Percentiles rank a stretch among this genome's conserved stretches.
These are phyloP conservation scores for Massarina eburnea DNA, from an alignment of 2,329 filamentous ascomycete species.

Conservation along the genomic window DNA sequence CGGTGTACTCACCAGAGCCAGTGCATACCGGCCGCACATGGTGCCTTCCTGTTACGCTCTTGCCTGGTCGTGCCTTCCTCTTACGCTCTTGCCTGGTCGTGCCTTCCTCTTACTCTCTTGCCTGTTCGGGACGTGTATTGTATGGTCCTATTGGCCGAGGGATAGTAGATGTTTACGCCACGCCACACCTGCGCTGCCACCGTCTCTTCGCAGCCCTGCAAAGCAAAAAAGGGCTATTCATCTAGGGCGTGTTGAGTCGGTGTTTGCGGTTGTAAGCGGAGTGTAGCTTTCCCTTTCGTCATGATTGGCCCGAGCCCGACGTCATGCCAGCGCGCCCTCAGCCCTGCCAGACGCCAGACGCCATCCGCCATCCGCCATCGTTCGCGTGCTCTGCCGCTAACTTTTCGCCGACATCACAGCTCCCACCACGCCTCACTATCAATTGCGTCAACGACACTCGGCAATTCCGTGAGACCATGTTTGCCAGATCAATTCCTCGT, in stretches of 20 bases:
- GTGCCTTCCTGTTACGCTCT: no score
- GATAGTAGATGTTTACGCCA: no score
- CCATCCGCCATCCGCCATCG: no score
- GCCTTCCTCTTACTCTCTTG: not conserved
- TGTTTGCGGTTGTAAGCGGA: no score
- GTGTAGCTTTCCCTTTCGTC: conserved; percentile 8
- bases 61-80: no score
- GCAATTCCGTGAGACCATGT: conserved; percentile 41
- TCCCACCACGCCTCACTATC: conserved; percentile 14
- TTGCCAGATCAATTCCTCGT: conserved; percentile 36
- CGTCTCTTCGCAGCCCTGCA: no score
- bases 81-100: no score
- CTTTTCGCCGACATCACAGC: conserved; percentile 22
- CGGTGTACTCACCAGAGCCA: conserved; percentile 62
- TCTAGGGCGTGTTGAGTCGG: no score
- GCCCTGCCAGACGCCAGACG: conserved; percentile 29
- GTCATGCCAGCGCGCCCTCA: conserved; percentile 31
- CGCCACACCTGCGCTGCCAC: no score
- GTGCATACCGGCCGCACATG: conserved; percentile 71
- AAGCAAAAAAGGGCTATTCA: no score
- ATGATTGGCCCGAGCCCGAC: conserved; percentile 28
- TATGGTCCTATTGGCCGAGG: not conserved
- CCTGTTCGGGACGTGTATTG: not conserved
- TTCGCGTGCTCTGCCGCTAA: conserved; percentile 29
- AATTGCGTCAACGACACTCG: conserved; percentile 6